phyloP scores from a whole-genome alignment of 768 basidiomycete genomes.

The Trametes maxima region DNA sequence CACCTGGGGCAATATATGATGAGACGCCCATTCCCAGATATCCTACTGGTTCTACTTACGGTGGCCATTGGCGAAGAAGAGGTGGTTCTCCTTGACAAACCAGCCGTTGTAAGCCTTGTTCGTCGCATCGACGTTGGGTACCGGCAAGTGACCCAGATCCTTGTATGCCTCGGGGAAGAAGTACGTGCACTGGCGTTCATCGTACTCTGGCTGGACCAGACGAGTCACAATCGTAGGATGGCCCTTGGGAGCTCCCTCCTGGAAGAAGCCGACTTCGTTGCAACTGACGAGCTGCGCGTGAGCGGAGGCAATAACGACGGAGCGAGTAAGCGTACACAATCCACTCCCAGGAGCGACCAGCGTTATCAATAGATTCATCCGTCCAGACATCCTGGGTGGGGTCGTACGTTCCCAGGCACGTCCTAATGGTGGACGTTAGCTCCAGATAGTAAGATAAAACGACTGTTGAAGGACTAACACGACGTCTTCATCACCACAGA shows the following conservation, averaged over 20 bases:
- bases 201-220: slow-evolving; percentile 55
- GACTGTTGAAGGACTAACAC: slow-evolving; percentile 44
- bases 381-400: slow-evolving; percentile 48
- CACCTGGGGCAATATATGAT: slow-evolving; percentile 46
- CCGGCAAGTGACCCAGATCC: slow-evolving; percentile 36
- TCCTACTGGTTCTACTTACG: slow-evolving; percentile 45
- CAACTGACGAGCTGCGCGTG: slow-evolving; percentile 46
- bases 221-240: slow-evolving; percentile 54
- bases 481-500: slow-evolving; percentile 49
- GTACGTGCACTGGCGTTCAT: slow-evolving; percentile 70
- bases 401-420: slow-evolving; percentile 47
- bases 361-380: slow-evolving; percentile 56
- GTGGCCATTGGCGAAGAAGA: slow-evolving; percentile 72
- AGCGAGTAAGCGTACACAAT: slow-evolving; percentile 46
- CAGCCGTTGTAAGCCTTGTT: slow-evolving; percentile 62
- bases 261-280: slow-evolving; percentile 64
- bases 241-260: slow-evolving; percentile 40
- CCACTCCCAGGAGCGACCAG: slow-evolving; percentile 69
- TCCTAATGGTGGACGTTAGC: slow-evolving; percentile 21
- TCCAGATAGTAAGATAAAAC: not conserved
- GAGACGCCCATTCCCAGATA: not conserved
- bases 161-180: slow-evolving; percentile 67
- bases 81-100: slow-evolving; percentile 54
- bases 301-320: not conserved
- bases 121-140: slow-evolving; percentile 45